Percentiles rank a stretch among this genome's conserved stretches.
These are phyloP conservation scores for Starmerella bombicola DNA, from an alignment of 805 yeast genomes.

Conservation along the genomic window DNA sequence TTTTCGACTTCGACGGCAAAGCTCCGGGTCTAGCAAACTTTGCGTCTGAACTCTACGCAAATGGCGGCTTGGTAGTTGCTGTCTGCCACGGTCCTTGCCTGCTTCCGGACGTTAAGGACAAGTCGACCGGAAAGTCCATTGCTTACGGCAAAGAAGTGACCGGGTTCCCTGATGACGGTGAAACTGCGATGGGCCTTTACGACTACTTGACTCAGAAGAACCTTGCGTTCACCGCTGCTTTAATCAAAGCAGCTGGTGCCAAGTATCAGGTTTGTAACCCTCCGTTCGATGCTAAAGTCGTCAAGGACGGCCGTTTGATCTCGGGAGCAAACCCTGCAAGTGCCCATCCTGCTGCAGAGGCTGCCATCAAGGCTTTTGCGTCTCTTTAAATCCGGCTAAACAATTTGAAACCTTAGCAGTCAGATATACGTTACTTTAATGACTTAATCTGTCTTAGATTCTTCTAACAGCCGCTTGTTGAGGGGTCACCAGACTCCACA, in stretches of 20 bases:
- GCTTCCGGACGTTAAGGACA: constrained; percentile 38
- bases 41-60: constrained; percentile 37
- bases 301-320: constrained; percentile 46
- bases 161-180: constrained; percentile 51
- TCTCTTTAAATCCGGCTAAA: no score
- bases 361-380: constrained; percentile 23
- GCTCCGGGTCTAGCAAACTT: constrained; percentile 37
- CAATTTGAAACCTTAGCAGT: no score
- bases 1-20: constrained; percentile 42
- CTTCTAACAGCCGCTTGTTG: no score
- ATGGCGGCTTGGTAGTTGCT: constrained; percentile 47
- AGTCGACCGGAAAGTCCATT: constrained; percentile 32
- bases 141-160: constrained; percentile 44
- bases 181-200: constrained; percentile 28
- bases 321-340: constrained; percentile 59
- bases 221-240: constrained; percentile 31
- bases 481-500: no score
- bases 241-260: constrained; percentile 26
- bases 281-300: constrained; percentile 27
- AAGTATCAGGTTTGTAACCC: constrained; percentile 40
- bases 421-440: no score
- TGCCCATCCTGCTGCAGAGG: constrained; percentile 39
- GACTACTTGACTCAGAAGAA: constrained; percentile 25
- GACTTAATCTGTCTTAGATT: no score
- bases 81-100: constrained; percentile 61